phyloP scores from a whole-genome alignment of 2,329 filamentous ascomycete species.

The Ambrosiella xylebori region DNA sequence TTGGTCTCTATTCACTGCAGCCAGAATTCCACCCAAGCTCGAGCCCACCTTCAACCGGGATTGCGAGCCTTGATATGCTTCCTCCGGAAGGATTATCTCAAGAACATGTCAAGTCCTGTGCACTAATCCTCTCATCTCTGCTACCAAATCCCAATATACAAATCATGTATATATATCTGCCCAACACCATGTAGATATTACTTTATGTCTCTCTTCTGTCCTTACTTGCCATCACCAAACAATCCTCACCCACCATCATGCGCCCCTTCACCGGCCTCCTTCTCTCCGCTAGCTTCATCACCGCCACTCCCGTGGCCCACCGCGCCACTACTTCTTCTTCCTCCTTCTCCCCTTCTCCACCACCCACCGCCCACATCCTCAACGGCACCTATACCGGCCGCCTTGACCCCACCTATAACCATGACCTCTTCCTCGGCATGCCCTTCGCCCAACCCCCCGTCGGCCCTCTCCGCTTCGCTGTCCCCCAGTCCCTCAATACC shows the following conservation, averaged over 20 bases:
- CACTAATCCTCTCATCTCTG: too few species aligned
- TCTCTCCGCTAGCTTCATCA: not conserved
- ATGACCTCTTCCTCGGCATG: constrained; percentile 19
- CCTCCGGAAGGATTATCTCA: too few species aligned
- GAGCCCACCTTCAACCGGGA: too few species aligned
- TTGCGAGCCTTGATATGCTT: too few species aligned
- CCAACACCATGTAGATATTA: not conserved
- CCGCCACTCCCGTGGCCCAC: not conserved
- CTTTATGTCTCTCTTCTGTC: not conserved
- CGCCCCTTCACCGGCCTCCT: not conserved
- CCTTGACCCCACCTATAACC: not conserved
- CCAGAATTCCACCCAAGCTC: too few species aligned
- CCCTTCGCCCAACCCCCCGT: constrained; percentile 25
- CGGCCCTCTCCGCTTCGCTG: constrained; percentile 23
- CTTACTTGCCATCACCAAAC: not conserved
- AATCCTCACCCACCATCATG: not conserved
- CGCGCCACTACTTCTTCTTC: not conserved
- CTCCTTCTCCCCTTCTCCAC: too few species aligned
- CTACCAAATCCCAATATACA: too few species aligned
- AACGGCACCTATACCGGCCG: not conserved
- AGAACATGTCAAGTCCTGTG: too few species aligned
- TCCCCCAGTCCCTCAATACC: constrained; percentile 20
- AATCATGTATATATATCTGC: too few species aligned
- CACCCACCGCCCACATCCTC: not conserved
- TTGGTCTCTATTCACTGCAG: too few species aligned